A percentile compares a stretch with the other conserved stretches of the same genome.
These are phyloP conservation scores for Tothia fuscella DNA, from an alignment of 2,329 filamentous ascomycete genomes.

Conservation along the genomic window DNA sequence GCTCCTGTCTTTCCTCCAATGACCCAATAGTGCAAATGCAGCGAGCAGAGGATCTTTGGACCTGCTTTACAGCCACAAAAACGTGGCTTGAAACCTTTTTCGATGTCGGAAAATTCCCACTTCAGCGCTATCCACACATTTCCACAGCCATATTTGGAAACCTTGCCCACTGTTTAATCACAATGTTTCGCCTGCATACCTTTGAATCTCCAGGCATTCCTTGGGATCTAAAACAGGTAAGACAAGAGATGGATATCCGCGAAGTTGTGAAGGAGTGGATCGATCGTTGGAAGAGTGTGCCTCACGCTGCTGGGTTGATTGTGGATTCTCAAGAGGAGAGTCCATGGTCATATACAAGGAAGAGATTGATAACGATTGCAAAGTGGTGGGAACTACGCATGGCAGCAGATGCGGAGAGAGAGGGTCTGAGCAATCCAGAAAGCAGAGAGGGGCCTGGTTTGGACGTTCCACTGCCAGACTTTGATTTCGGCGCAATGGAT, in stretches of 20 bases:
- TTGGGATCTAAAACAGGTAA: conserved; percentile 26
- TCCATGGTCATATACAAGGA: conserved; percentile 4
- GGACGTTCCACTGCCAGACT: too few relatives aligned
- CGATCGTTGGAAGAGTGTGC: neutral
- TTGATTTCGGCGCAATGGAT: too few relatives aligned
- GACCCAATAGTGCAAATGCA: conserved; percentile 1
- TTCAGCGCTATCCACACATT: conserved; percentile 20
- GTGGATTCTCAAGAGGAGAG: neutral
- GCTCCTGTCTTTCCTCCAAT: conserved; percentile 16
- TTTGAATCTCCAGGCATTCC: conserved; percentile 28
- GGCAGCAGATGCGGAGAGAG: too few relatives aligned
- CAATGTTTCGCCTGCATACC: conserved; percentile 29
- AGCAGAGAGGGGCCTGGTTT: too few relatives aligned
- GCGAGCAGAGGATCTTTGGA: neutral
- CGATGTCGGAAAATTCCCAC: conserved; percentile 14
- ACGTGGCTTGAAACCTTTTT: conserved; percentile 6
- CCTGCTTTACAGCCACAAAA: conserved; percentile 2
- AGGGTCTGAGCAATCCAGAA: too few relatives aligned
- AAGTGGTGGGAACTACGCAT: conserved; percentile 10
- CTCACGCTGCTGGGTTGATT: conserved; percentile 2
- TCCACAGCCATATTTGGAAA: conserved; percentile 26
- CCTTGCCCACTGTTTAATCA: conserved; percentile 26
- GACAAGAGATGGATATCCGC: conserved; percentile 4
- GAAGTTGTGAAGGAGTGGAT: neutral
- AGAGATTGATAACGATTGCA: neutral